A percentile compares a stretch with the other conserved stretches of the same genome.
phyloP scores from a whole-genome alignment of 495 filamentous ascomycete species.

The Trichoderma asperelloides region DNA sequence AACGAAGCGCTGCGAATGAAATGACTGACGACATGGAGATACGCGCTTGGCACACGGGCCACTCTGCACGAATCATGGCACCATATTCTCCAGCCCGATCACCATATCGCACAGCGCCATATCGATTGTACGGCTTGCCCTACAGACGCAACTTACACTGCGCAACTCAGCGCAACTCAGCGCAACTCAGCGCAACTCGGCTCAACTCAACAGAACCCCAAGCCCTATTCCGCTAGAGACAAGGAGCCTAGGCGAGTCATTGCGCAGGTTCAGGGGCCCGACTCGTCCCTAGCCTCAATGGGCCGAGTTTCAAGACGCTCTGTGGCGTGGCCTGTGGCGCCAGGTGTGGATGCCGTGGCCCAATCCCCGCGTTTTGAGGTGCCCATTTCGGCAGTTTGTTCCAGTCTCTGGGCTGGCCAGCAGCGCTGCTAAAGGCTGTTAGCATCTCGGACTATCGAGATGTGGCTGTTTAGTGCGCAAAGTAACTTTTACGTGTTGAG shows the following conservation, averaged over 20 bases:
- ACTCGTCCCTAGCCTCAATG: no score
- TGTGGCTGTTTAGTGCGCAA: not conserved
- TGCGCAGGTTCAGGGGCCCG: not conserved
- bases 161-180: no score
- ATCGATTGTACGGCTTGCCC: not conserved
- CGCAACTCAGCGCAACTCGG: no score
- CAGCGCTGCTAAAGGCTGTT: not conserved
- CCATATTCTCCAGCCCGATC: no score
- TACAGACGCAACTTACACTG: no score
- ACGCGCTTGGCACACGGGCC: not conserved
- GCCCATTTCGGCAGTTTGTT: not conserved
- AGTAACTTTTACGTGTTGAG: no score
- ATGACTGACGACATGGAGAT: not conserved
- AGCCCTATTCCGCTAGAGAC: not conserved
- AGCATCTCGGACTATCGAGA: not conserved
- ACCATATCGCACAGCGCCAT: no score
- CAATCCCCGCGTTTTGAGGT: conserved; percentile 5
- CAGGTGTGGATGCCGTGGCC: not conserved
- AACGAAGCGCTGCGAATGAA: not conserved
- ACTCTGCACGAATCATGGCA: no score
- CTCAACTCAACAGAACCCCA: no score
- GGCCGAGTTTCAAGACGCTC: not conserved
- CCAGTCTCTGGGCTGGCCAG: not conserved
- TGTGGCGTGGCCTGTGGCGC: not conserved
- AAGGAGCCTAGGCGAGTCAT: not conserved